Evolutionary conservation across 768 basidiomycete genomes (phyloP), one percentile per base, ranked within the genome.

Genomic region (Russula foetens): DNA sequence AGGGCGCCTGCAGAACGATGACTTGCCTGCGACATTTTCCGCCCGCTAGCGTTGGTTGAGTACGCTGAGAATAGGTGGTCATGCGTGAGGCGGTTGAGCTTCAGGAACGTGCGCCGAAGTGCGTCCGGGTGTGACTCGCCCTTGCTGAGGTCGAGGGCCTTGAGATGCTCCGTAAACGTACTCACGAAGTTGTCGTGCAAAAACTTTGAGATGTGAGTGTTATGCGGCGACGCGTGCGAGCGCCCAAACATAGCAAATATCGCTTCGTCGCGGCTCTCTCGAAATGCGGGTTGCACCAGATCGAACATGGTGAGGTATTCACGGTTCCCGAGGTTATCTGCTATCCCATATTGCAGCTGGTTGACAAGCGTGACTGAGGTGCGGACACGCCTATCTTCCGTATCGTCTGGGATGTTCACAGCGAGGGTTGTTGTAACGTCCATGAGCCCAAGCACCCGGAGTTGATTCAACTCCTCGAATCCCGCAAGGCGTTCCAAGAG

Each of bases 211-310:
- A 96, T 75, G 41, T 78, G 78, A 56, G 88, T 90, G 55, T 84
- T 84, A 66, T 75, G 81, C 24, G 75, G 75, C 7, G 76, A 76
- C 4, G 83, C 83, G 21, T 83, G 78, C 7, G 84, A 77, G 2
- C 88, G 83, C 15, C 96, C 95, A 71, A 98, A 98, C 86, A 99
- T 92, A 23, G 93, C 97, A 68, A 99, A 97, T 21, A 99, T 77
- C 14, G 92, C 92, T 70, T 95, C 90, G 68, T 85, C 84, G 48
- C 84, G 80, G 59, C 79, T 76, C 15, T 81, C 83, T 8, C 88
- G 83, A 74, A 95, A 97, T 66, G 90, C 84, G 39, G 86, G 85
- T 49, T 94, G 84, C 6, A 96, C 96, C 26, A 98, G 80, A 72
- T 99, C 97, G 64, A 97, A 81, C 84, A 96, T 92, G 48, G 82